These are phyloP conservation scores for Cordyceps fumosorosea DNA, from an alignment of 2,329 filamentous ascomycete species.

Conservation along the genomic window DNA sequence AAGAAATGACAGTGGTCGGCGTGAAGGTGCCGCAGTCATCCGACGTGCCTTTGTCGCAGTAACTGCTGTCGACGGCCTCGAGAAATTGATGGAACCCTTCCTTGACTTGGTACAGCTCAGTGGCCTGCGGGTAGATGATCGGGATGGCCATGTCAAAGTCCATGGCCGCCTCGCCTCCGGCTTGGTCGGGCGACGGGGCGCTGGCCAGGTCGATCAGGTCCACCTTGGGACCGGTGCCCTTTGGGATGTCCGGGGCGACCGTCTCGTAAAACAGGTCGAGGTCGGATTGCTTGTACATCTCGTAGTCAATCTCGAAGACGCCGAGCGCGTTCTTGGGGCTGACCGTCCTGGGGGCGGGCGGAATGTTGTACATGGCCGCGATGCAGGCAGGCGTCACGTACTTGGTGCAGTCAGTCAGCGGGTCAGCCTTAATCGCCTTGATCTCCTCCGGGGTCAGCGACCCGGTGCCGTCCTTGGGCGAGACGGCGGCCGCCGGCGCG, in stretches of 20 bases:
- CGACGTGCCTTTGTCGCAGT: not conserved
- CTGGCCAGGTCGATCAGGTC: constrained; percentile 21
- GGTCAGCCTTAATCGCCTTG: not conserved
- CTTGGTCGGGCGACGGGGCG: not conserved
- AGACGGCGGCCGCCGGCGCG: not conserved
- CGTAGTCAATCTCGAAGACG: constrained; percentile 33
- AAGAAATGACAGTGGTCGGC: not conserved
- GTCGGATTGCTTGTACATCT: constrained; percentile 34
- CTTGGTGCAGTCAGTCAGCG: constrained; percentile 33
- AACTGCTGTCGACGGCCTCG: not conserved
- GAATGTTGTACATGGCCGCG: constrained; percentile 37
- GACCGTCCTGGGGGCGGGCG: constrained; percentile 7
- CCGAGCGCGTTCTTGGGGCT: constrained; percentile 31
- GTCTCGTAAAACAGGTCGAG: constrained; percentile 31
- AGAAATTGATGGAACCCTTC: not conserved
- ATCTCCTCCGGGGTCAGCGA: not conserved
- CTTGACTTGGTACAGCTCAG: constrained; percentile 28
- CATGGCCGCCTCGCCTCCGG: constrained; percentile 34
- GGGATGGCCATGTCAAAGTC: constrained; percentile 43
- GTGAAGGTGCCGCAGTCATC: not conserved
- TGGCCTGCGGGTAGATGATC: constrained; percentile 45
- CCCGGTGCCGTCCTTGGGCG: not conserved
- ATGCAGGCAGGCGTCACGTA: constrained; percentile 51
- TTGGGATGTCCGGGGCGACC: constrained; percentile 27
- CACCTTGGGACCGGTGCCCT: constrained; percentile 29